These are phyloP conservation scores for Talaromyces rugulosus DNA, from an alignment of 2,329 filamentous ascomycete genomes.

Conservation along the genomic window DNA sequence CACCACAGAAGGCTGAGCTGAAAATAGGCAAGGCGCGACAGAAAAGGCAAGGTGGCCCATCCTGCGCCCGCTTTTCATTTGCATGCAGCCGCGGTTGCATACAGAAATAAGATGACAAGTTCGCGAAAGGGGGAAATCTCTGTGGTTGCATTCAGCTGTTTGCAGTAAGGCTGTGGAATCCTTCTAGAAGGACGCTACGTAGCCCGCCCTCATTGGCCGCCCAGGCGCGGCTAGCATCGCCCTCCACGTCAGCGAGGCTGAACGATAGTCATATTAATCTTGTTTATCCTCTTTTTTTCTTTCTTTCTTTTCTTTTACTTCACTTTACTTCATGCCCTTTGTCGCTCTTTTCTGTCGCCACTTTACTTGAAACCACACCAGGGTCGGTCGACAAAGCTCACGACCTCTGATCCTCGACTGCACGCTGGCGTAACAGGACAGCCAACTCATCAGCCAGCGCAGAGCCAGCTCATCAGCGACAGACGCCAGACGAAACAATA, in stretches of 20 bases:
- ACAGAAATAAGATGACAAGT: not conserved
- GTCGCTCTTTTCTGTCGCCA: not conserved
- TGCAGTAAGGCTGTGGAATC: not conserved
- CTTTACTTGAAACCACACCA: not conserved
- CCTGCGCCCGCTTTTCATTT: not conserved
- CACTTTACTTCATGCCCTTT: not conserved
- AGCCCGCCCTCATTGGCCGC: not conserved
- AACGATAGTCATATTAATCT: not conserved
- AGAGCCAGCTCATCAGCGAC: not conserved
- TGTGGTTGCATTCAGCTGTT: not conserved
- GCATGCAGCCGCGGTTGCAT: not conserved
- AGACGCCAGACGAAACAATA: not conserved
- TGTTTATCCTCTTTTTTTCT: not conserved
- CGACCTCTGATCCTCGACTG: not conserved
- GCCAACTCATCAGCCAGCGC: not conserved
- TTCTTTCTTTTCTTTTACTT: not conserved
- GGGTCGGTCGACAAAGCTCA: not conserved
- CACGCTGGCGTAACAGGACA: not conserved
- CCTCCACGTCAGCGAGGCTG: not conserved
- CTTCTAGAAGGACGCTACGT: slow-evolving; percentile 5
- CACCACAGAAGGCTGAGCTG: not conserved
- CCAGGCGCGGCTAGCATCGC: not conserved
- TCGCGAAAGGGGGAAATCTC: not conserved
- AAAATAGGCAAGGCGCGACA: not conserved
- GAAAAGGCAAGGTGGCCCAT: not conserved